These are phyloP conservation scores for Xylogone sp. DNA, from an alignment of 2,329 filamentous ascomycete genomes.

Conservation along the genomic window DNA sequence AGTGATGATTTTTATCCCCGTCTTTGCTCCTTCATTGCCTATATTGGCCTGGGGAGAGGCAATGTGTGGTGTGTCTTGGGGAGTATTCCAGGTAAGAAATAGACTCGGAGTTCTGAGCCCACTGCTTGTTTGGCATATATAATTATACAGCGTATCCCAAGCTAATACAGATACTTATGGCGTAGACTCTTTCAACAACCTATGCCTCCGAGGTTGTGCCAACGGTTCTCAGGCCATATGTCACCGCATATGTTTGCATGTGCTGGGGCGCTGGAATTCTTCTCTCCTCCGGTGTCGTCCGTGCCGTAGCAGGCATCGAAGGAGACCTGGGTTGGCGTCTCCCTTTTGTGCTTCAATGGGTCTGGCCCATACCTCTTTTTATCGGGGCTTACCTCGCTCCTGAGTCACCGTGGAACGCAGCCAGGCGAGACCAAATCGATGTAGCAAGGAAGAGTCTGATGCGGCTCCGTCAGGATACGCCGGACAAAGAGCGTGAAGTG, in stretches of 20 bases:
- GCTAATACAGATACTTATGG: conserved; percentile 1
- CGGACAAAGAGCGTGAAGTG: conserved; percentile 23
- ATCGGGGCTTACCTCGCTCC: conserved; percentile 26
- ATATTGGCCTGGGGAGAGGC: conserved; percentile 7
- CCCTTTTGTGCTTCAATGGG: conserved; percentile 16
- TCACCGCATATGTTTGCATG: conserved; percentile 25
- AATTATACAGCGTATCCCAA: too few species aligned
- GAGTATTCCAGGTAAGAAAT: conserved; percentile 14
- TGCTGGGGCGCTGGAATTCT: conserved; percentile 24
- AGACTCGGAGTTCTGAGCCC: neutral
- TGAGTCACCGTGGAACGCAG: conserved; percentile 29
- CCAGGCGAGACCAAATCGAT: conserved; percentile 25
- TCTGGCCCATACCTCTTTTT: conserved; percentile 16
- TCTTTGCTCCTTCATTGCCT: conserved; percentile 7
- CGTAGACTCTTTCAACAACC: conserved; percentile 8
- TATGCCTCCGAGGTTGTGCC: conserved; percentile 25
- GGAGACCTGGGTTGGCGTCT: conserved; percentile 17
- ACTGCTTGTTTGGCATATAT: too few species aligned
- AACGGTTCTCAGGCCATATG: conserved; percentile 20
- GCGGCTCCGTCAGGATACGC: conserved; percentile 19
- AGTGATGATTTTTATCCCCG: conserved; percentile 5
- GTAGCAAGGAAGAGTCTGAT: conserved; percentile 20
- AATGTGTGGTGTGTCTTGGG: conserved; percentile 14
- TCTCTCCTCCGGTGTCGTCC: conserved; percentile 22
- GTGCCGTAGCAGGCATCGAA: conserved; percentile 14